Percentiles rank a stretch among this genome's conserved stretches.
Conservation (phyloP, 2,329 filamentous ascomycete genomes). For the Rhexocercosporidium sp. region DNA sequence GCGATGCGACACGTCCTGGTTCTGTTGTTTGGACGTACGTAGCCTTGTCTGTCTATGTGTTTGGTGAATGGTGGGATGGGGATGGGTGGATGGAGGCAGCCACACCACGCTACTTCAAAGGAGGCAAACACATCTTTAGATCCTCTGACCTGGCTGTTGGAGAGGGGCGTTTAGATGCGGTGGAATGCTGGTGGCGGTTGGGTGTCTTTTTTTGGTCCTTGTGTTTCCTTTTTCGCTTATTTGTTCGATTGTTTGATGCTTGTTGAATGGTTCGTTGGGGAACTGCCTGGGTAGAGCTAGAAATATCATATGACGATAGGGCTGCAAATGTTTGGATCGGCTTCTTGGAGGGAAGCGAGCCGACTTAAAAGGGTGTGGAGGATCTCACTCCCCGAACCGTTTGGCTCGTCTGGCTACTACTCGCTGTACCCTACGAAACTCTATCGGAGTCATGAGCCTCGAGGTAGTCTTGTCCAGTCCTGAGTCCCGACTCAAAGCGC, state of each 20-base stretch:
- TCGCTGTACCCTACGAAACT: too few species aligned
- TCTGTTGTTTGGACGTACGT: neutral
- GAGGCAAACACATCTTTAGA: neutral
- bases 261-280: neutral
- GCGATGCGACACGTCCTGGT: too few species aligned
- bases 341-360: neutral
- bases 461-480: neutral
- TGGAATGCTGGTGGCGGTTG: neutral
- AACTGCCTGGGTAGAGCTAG: neutral
- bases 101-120: constrained; percentile 6
- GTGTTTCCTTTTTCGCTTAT: neutral
- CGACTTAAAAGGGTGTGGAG: neutral
- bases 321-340: constrained; percentile 4
- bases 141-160: constrained; percentile 22
- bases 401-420: neutral
- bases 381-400: constrained; percentile 14
- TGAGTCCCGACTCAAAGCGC: neutral
- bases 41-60: neutral
- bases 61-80: neutral
- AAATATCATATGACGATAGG: constrained; percentile 20
- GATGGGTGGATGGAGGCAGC: neutral
- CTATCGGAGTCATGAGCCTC: too few species aligned
- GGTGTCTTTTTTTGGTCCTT: neutral
- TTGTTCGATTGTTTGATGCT: neutral
- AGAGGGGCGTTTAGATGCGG: neutral